These are phyloP conservation scores for Dentipellis sp. DNA, from an alignment of 768 basidiomycete genomes.

Conservation along the genomic window DNA sequence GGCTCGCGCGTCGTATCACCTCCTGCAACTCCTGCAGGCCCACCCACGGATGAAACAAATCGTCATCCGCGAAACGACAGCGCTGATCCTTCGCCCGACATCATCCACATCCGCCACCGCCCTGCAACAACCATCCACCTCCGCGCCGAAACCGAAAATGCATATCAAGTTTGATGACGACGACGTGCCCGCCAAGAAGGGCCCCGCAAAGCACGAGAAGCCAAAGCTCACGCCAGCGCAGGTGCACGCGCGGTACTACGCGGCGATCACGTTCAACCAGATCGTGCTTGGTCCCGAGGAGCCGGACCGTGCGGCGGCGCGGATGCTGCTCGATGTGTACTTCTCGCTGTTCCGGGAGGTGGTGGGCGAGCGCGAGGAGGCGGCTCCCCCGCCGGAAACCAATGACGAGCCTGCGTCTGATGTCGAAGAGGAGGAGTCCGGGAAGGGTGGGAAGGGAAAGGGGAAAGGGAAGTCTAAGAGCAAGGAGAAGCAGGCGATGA, in stretches of 20 bases:
- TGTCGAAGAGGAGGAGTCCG: constrained; percentile 27
- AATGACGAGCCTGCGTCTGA: constrained; percentile 27
- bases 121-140: constrained; percentile 16
- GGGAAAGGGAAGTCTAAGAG: constrained; percentile 19
- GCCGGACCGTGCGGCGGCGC: constrained; percentile 63
- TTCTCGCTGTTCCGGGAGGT: constrained; percentile 91
- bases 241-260: constrained; percentile 83
- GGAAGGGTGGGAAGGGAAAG: constrained; percentile 25
- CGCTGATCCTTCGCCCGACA: constrained; percentile 64
- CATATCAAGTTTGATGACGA: constrained; percentile 46
- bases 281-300: constrained; percentile 57
- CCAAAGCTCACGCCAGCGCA: constrained; percentile 31
- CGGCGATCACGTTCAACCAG: constrained; percentile 91
- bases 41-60: constrained; percentile 92
- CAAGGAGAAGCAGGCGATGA: constrained; percentile 24
- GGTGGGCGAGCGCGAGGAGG: constrained; percentile 48
- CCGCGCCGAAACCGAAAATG: constrained; percentile 21
- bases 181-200: constrained; percentile 7
- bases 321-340: constrained; percentile 79
- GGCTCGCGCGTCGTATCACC: constrained; percentile 82
- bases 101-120: constrained; percentile 27
- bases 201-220: constrained; percentile 22
- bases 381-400: not conserved
- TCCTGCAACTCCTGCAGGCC: constrained; percentile 80
- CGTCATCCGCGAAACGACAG: constrained; percentile 77